Evolutionary conservation across 108 stramenopile species (phyloP).

Genomic region (Skeletonema costatum): DNA sequence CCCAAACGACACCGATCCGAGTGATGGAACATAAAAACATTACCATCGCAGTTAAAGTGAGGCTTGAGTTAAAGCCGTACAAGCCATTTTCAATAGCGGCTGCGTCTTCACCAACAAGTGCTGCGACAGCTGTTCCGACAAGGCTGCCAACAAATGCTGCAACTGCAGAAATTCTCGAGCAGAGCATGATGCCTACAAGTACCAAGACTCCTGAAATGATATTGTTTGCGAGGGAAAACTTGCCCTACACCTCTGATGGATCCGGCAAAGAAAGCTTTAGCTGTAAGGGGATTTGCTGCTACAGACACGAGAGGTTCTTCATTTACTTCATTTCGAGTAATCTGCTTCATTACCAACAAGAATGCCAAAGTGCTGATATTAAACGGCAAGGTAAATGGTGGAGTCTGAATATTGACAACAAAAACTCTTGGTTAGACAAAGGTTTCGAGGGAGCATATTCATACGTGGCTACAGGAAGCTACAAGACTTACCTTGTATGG

Average conservation of each 20-base stretch:
- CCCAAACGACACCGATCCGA: slow-evolving; percentile 9
- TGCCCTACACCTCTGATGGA: slow-evolving; percentile 47
- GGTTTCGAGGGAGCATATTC: background rate
- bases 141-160: slow-evolving; percentile 35
- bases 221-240: slow-evolving; percentile 46
- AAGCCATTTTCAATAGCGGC: slow-evolving; percentile 32
- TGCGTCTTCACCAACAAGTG: slow-evolving; percentile 9
- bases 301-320: slow-evolving; percentile 3
- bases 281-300: slow-evolving; percentile 5
- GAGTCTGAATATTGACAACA: slow-evolving; percentile 19
- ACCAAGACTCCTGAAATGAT: slow-evolving; percentile 31
- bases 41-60: slow-evolving; percentile 38
- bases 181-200: slow-evolving; percentile 29
- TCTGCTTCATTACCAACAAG: slow-evolving; percentile 21
- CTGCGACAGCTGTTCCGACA: slow-evolving; percentile 22
- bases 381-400: slow-evolving; percentile 51
- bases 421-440: background rate
- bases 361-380: slow-evolving; percentile 34
- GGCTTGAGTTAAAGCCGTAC: slow-evolving; percentile 42
- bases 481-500: slow-evolving; percentile 37
- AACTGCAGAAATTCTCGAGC: slow-evolving; percentile 36
- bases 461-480: background rate
- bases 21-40: slow-evolving; percentile 45
- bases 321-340: background rate
- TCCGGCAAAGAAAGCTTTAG: slow-evolving; percentile 40